These are phyloP conservation scores for Ogataea naganishii DNA, from an alignment of 805 yeast genomes.

Conservation along the genomic window DNA sequence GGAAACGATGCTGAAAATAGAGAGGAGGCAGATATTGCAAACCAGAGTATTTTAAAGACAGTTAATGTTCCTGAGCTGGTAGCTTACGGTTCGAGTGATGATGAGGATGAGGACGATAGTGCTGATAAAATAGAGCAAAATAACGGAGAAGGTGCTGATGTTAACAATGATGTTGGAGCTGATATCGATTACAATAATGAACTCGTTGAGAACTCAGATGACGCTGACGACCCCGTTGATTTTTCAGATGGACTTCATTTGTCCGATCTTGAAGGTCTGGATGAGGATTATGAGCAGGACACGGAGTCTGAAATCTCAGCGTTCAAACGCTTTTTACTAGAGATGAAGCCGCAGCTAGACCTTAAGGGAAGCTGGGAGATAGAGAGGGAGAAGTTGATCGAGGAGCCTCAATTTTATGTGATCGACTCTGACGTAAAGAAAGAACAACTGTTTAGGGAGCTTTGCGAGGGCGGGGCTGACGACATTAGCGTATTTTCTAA, in stretches of 20 bases:
- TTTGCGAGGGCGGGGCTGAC: too few relatives aligned
- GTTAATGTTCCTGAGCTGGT: too few relatives aligned
- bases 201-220: slow-evolving; percentile 2
- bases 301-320: not conserved
- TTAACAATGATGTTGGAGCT: slow-evolving; percentile 1
- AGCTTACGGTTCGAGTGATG: too few relatives aligned
- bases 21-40: too few relatives aligned
- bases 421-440: slow-evolving; percentile 11
- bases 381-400: slow-evolving; percentile 11
- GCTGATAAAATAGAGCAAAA: slow-evolving; percentile 1
- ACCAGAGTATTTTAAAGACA: too few relatives aligned
- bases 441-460: slow-evolving; percentile 13
- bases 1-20: too few relatives aligned
- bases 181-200: slow-evolving; percentile 3
- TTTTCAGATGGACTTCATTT: slow-evolving; percentile 6
- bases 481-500: too few relatives aligned
- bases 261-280: slow-evolving; percentile 10
- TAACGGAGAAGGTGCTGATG: slow-evolving; percentile 1
- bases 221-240: slow-evolving; percentile 4
- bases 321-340: not conserved
- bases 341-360: slow-evolving; percentile 4
- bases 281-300: not conserved
- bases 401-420: slow-evolving; percentile 14
- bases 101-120: slow-evolving; percentile 5
- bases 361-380: slow-evolving; percentile 17